A percentile compares a stretch with the other conserved stretches of the same genome.
phyloP scores from a whole-genome alignment of 352 stramenopile genomes.

The Phytopythium ostracodes region DNA sequence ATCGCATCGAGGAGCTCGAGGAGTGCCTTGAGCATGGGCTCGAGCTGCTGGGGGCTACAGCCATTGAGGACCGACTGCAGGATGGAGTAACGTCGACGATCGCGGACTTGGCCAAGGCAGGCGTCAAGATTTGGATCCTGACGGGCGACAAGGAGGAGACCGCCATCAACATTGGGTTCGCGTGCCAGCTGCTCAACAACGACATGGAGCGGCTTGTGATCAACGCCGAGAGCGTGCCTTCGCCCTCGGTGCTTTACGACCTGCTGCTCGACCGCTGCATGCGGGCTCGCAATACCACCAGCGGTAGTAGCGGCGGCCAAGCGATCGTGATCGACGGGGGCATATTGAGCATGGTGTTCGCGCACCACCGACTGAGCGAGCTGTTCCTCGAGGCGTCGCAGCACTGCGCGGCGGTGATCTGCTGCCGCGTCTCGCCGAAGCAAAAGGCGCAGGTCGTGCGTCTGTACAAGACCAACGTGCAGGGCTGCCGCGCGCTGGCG shows the following conservation, averaged over 20 bases:
- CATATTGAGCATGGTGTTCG: constrained; percentile 75
- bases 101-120: constrained; percentile 60
- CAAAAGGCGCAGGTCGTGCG: constrained; percentile 90
- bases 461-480: constrained; percentile 82
- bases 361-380: constrained; percentile 60
- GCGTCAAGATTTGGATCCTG: constrained; percentile 86
- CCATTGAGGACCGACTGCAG: constrained; percentile 81
- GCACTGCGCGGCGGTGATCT: constrained; percentile 84
- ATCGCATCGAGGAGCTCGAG: constrained; percentile 79
- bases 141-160: constrained; percentile 94
- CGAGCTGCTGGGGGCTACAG: constrained; percentile 70
- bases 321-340: constrained; percentile 75
- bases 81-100: constrained; percentile 75
- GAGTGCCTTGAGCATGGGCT: constrained; percentile 72
- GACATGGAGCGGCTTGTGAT: constrained; percentile 92
- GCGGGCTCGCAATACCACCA: constrained; percentile 18
- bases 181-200: constrained; percentile 93
- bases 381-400: constrained; percentile 85
- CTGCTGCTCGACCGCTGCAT: constrained; percentile 45
- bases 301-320: constrained; percentile 19
- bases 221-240: constrained; percentile 59
- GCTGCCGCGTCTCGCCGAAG: constrained; percentile 89
- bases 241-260: constrained; percentile 53
- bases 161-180: constrained; percentile 96
- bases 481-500: constrained; percentile 87